Evolutionary conservation across 1,284 basidiomycete genomes (phyloP), one percentile per base, ranked within the genome.

Genomic region (Golubevia sp.): DNA sequence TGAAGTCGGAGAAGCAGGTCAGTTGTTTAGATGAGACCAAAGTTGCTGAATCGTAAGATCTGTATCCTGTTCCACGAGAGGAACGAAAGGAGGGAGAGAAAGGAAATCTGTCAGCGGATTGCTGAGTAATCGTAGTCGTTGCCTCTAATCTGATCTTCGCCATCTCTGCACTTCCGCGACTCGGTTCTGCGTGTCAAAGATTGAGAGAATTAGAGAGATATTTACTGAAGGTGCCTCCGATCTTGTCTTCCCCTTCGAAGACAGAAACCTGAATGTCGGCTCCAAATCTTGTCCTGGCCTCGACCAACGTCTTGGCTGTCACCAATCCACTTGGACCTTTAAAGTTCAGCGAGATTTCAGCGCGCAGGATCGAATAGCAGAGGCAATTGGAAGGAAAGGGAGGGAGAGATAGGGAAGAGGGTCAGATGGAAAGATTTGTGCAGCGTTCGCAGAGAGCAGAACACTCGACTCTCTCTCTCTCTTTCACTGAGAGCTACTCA

Each of bases 1-100:
- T 86, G 74, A 88, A 90, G 79, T 90, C 89, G 48, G 87, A 88
- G 81, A 89, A 90, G 62, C 86, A 86, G 1, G 89, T 90, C 54
- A 90, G 84, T 74, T 90, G 89, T 73, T 88, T 88, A 6, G 87
- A 88, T 1, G 87, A 88, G 24, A 89, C 88, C 26, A 89, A 82
- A 27, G 84, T 86, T 30, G 88, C 87, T 64, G 89, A 88, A 86
- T 90, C 81, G 78, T 72, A 85, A 73, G 56, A 60, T 27, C 74
- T 59, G 54, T 74, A 74, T 20, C 67, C 57, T 20, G 21, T 2
- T 24, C 2, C 13, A 30, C 2, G 21, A 15, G 58, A 59, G 11
- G 58, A 59, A 23, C 6, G 20, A 55, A 38, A 3, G 54, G 18
- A 5, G 6, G 20, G 18, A n/a, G 44, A 23, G 11, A 5, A 7